phyloP scores from a whole-genome alignment of 345 rosid genomes.

The Pugionium dolabratum region DNA sequence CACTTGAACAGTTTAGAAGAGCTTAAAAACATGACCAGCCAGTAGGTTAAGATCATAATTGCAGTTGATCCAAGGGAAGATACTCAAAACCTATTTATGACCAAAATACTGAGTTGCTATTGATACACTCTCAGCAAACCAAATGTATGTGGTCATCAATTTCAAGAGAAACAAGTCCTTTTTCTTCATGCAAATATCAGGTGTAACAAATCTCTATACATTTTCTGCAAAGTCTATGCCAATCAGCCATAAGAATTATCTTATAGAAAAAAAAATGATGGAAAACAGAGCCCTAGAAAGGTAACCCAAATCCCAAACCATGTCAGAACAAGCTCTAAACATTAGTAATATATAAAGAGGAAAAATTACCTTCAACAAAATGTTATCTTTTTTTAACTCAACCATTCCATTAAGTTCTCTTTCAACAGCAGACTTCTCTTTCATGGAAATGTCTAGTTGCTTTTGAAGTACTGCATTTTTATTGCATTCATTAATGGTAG shows the following conservation, averaged over 20 bases:
- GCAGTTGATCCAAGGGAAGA: slow-evolving; percentile 18
- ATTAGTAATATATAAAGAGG: neutral
- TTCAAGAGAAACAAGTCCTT: neutral
- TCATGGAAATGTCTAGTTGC: slow-evolving; percentile 70
- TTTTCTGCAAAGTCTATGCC: neutral
- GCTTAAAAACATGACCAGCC: slow-evolving; percentile 6
- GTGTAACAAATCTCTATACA: neutral
- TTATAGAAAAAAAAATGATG: neutral
- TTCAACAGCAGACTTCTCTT: slow-evolving; percentile 74
- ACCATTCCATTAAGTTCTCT: slow-evolving; percentile 64
- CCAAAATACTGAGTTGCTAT: slow-evolving; percentile 2
- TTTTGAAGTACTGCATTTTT: slow-evolving; percentile 83
- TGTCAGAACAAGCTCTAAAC: slow-evolving; percentile 24
- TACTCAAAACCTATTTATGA: neutral
- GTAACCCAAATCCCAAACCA: slow-evolving; percentile 17
- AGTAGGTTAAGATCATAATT: slow-evolving; percentile 14
- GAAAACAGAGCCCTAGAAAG: slow-evolving; percentile 11
- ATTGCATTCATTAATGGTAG: slow-evolving; percentile 82
- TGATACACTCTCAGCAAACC: slow-evolving; percentile 17
- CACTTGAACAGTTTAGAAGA: neutral
- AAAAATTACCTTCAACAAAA: slow-evolving; percentile 61
- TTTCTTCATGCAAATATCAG: slow-evolving; percentile 12
- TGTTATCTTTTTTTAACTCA: slow-evolving; percentile 73
- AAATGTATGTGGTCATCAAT: slow-evolving; percentile 7
- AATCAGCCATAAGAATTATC: slow-evolving; percentile 9